A percentile compares a stretch with the other conserved stretches of the same genome.
Evolutionary conservation across 306 rosid genomes (phyloP).

Genomic region (Mucuna pruriens): DNA sequence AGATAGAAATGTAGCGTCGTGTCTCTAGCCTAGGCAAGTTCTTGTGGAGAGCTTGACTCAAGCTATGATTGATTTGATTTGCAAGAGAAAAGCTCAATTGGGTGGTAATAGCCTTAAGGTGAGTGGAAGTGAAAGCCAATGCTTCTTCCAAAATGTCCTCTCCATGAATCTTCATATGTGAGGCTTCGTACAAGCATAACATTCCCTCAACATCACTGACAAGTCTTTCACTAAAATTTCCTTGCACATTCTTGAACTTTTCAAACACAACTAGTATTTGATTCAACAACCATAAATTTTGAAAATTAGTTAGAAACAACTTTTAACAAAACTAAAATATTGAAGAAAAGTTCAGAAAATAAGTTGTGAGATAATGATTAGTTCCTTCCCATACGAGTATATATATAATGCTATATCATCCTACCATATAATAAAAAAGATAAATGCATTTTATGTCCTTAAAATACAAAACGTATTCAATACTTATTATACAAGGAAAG

Average conservation of each 20-base stretch:
- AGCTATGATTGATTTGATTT: conserved; percentile 26
- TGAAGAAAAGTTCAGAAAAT: not conserved
- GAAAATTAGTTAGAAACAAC: not conserved
- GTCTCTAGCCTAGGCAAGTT: conserved; percentile 39
- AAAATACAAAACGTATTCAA: no score
- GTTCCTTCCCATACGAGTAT: no score
- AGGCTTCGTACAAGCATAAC: conserved; percentile 60
- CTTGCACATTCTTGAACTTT: conserved; percentile 44
- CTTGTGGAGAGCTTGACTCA: conserved; percentile 29
- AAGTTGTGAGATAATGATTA: no score
- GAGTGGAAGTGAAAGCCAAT: conserved; percentile 43
- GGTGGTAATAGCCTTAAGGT: conserved; percentile 9
- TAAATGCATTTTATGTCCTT: no score
- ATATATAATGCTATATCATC: no score
- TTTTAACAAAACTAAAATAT: not conserved
- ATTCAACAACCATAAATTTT: not conserved
- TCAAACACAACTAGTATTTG: conserved; percentile 41
- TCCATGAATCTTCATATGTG: conserved; percentile 45
- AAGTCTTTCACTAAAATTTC: conserved; percentile 11
- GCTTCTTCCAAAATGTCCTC: conserved; percentile 62
- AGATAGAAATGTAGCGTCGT: conserved; percentile 20
- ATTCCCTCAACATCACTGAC: conserved; percentile 32
- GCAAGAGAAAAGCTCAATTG: conserved; percentile 4
- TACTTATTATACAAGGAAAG: no score
- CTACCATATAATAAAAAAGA: no score